phyloP scores from a whole-genome alignment of 2,329 filamentous ascomycete species.

The Alternaria conjuncta region DNA sequence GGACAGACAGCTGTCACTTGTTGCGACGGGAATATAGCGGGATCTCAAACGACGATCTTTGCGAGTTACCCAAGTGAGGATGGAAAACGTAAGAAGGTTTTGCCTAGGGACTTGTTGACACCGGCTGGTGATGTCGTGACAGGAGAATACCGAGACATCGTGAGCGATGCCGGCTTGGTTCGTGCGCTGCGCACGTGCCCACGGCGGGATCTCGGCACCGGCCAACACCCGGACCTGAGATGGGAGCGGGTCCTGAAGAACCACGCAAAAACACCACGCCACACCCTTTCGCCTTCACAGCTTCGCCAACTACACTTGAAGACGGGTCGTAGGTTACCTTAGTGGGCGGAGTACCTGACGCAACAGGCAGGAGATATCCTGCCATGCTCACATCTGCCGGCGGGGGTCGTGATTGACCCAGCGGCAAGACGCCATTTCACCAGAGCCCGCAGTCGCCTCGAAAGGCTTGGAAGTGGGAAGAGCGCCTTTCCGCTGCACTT shows the following conservation, averaged over 20 bases:
- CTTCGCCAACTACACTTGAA: background rate
- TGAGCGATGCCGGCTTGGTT: background rate
- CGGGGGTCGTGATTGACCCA: slow-evolving; percentile 11
- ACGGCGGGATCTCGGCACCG: background rate
- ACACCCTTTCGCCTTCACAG: background rate
- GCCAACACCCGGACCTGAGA: background rate
- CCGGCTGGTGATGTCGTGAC: background rate
- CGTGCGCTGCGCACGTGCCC: background rate
- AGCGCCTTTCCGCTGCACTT: background rate
- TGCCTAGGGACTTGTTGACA: background rate
- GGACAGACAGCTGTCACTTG: background rate
- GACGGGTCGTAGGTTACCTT: background rate
- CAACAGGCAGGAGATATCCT: slow-evolving; percentile 16
- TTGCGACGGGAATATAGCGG: background rate
- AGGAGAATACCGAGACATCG: background rate
- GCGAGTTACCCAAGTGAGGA: background rate
- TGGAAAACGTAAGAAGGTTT: background rate
- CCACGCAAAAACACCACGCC: background rate
- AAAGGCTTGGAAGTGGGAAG: slow-evolving; percentile 5
- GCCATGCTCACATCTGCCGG: background rate
- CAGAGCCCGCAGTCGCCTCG: slow-evolving; percentile 13
- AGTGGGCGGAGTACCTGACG: slow-evolving; percentile 10
- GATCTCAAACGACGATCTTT: background rate
- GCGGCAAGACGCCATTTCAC: slow-evolving; percentile 5
- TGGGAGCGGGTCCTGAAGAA: background rate